These are phyloP conservation scores for Casaregolazyma suthepensis DNA, from an alignment of 1,139 yeast genomes.

Conservation along the genomic window DNA sequence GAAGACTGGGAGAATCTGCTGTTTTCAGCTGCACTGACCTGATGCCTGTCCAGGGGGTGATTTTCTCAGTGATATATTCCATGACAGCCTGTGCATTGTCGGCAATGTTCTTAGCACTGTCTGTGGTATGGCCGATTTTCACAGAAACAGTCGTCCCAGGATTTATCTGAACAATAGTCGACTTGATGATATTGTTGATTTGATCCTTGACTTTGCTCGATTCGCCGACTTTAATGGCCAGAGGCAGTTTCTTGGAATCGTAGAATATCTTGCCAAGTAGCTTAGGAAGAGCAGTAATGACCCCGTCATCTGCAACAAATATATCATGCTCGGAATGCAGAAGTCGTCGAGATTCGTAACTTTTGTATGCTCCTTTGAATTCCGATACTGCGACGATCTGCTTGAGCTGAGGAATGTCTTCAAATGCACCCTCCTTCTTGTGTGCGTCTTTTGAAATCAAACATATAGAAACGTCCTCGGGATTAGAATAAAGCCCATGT, in stretches of 20 bases:
- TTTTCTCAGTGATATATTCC: constrained; percentile 40
- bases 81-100: constrained; percentile 56
- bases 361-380: constrained; percentile 40
- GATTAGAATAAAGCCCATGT: constrained; percentile 43
- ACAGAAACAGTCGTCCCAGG: constrained; percentile 65
- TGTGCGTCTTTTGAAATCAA: constrained; percentile 68
- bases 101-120: constrained; percentile 37
- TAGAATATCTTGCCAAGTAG: constrained; percentile 77
- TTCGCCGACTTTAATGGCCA: constrained; percentile 45
- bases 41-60: constrained; percentile 29
- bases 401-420: constrained; percentile 30
- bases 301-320: constrained; percentile 77
- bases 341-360: constrained; percentile 38
- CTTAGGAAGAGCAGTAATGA: constrained; percentile 74
- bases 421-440: constrained; percentile 47
- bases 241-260: constrained; percentile 53
- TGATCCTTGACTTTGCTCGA: constrained; percentile 51
- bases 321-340: constrained; percentile 45
- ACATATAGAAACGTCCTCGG: constrained; percentile 50
- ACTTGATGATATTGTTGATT: constrained; percentile 50
- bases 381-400: constrained; percentile 39
- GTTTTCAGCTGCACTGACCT: constrained; percentile 70
- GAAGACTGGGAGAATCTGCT: constrained; percentile 70
- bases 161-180: constrained; percentile 64
- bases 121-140: constrained; percentile 53